Evolutionary conservation across 106 monocot species (phyloP), one percentile per base, ranked within the genome.

Genomic region (Allium fistulosum): DNA sequence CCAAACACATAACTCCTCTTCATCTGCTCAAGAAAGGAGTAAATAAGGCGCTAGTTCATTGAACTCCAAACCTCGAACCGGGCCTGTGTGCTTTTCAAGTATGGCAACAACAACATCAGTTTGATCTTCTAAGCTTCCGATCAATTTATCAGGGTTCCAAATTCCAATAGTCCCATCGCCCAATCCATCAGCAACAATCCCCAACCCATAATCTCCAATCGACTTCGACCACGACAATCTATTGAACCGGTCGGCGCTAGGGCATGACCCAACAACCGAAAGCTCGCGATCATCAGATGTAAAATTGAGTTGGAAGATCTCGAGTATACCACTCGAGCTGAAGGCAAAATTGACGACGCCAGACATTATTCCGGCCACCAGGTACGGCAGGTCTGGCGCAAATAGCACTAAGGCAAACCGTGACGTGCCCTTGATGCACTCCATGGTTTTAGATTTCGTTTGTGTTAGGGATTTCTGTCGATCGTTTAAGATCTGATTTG

Each of bases 371-470:
- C 96, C 88, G 11, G 89, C 84, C 13, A 82, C 96, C 17, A 97
- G 74, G 80, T 89, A 97, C 0, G 92, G 89, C 56, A 80, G 75
- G 15, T 97, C 92, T 4, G 96, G 92, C 18, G 92, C 81, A 69
- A 97, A 84, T 66, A 91, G 80, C 51, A 70, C 92, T 26, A 97
- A 78, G 27, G 92, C 92, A 86, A 88, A 88, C 77, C 96, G 65
- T 49, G 86, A 69, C 53, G 88, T 89, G 82, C 96, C 92, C 92
- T 97, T 97, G 72, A 97, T 86, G 86, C 88, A 97, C 61, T 91
- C 88, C 85, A 86, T 86, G 26, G 74, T 27, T 22, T 22, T 1
- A 59, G 59, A 45, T 27, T 45, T 62, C 28, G 62, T 13, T 22
- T 22, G 7, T 11, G 26, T 17, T 6, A 17, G 8, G 65, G 17